Evolutionary conservation across 139 green algal genomes (phyloP).

Genomic region (Pleodorina starrii): DNA sequence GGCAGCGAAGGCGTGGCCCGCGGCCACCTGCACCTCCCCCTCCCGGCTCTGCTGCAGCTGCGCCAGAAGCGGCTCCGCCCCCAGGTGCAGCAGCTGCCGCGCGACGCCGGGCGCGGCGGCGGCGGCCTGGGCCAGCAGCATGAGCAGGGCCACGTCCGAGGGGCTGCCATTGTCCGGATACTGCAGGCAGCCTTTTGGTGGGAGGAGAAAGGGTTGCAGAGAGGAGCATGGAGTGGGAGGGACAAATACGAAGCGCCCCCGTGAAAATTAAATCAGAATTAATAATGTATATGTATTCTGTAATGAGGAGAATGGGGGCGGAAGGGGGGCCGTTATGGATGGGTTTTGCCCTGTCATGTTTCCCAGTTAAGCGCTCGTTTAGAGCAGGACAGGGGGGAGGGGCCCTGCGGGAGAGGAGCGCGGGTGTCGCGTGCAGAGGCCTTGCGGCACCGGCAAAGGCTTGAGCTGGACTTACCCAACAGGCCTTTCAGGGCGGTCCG

Average conservation of each 20-base stretch:
- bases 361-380: too few relatives aligned
- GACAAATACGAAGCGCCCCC: too few relatives aligned
- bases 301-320: too few relatives aligned
- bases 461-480: conserved; percentile 54
- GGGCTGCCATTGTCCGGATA: conserved; percentile 52
- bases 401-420: too few relatives aligned
- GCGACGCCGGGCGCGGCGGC: conserved; percentile 25
- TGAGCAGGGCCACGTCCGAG: conserved; percentile 54
- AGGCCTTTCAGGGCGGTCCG: conserved; percentile 54
- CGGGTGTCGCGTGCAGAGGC: too few relatives aligned
- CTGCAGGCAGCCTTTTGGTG: background rate
- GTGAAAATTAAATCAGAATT: too few relatives aligned
- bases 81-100: conserved; percentile 61
- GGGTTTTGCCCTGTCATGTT: too few relatives aligned
- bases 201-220: background rate
- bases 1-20: background rate
- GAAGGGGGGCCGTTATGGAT: too few relatives aligned
- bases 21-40: conserved; percentile 29
- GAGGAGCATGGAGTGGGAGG: background rate
- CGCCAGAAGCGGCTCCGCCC: conserved; percentile 48
- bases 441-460: too few relatives aligned
- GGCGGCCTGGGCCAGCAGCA: conserved; percentile 54
- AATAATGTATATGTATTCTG: too few relatives aligned
- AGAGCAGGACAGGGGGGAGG: too few relatives aligned
- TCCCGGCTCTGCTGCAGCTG: background rate